These are phyloP conservation scores for Saksenaea vasiformis DNA, from an alignment of 371 early-diverging fungal genomes.

Conservation along the genomic window DNA sequence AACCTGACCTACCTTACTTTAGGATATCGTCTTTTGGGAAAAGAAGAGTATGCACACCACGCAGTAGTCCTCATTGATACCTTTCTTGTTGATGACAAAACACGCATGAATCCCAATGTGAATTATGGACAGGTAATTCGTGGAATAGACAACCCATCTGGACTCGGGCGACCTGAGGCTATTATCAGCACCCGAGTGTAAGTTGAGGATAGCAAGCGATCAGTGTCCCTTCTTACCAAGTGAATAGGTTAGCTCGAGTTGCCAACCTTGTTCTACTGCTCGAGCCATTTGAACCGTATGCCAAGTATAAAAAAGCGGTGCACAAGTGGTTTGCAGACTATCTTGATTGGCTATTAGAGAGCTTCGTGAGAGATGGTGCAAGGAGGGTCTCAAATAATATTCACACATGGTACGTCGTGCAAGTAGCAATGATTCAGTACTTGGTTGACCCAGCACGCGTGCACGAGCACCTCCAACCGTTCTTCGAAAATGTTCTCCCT, in stretches of 20 bases:
- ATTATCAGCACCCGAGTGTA: constrained; percentile 43
- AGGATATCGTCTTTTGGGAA: constrained; percentile 31
- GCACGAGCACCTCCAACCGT: constrained; percentile 10
- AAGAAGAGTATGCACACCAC: constrained; percentile 31
- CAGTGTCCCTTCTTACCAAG: not conserved
- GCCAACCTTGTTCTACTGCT: constrained; percentile 37
- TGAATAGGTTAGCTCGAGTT: constrained; percentile 29
- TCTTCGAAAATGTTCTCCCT: constrained; percentile 18
- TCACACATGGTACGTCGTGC: constrained; percentile 43
- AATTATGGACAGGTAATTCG: constrained; percentile 44
- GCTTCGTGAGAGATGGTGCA: constrained; percentile 23
- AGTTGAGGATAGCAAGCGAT: not conserved
- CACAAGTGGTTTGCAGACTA: constrained; percentile 32
- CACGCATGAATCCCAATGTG: constrained; percentile 45
- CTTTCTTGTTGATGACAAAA: constrained; percentile 35
- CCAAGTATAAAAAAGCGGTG: constrained; percentile 9
- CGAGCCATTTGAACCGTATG: constrained; percentile 16
- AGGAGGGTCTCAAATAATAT: constrained; percentile 27
- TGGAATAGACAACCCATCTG: constrained; percentile 29
- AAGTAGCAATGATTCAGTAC: constrained; percentile 26
- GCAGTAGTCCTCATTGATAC: constrained; percentile 29
- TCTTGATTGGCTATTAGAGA: constrained; percentile 27
- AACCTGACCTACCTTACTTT: constrained; percentile 30
- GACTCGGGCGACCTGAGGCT: constrained; percentile 37
- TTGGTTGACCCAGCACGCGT: constrained; percentile 18